Evolutionary conservation across 768 basidiomycete genomes (phyloP).

Genomic region (Tylopilus sp.): DNA sequence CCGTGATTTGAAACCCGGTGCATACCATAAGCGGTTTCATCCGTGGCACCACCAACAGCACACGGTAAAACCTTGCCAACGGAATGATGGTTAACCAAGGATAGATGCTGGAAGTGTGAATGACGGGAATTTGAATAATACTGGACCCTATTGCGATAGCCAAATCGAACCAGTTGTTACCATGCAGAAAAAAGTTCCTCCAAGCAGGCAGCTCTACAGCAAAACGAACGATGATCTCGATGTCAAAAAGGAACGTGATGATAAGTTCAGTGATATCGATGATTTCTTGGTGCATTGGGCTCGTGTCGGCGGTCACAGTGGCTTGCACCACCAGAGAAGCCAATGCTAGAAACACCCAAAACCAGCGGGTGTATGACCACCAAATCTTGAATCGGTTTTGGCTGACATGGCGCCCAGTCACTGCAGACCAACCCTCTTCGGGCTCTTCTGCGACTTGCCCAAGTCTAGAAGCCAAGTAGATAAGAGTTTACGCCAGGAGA

Average conservation of each 20-base stretch:
- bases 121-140: conserved; percentile 81
- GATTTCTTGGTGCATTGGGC: conserved; percentile 40
- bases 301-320: conserved; percentile 53
- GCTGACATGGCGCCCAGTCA: conserved; percentile 41
- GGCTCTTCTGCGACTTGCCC: conserved; percentile 46
- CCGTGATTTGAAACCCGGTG: not conserved
- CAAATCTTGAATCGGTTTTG: conserved; percentile 52
- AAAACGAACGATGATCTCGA: conserved; percentile 81
- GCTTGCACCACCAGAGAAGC: conserved; percentile 72
- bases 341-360: conserved; percentile 76
- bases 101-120: conserved; percentile 62
- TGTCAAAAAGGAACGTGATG: conserved; percentile 80
- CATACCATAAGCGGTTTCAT: conserved; percentile 84
- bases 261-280: conserved; percentile 67
- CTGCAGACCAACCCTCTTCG: conserved; percentile 60
- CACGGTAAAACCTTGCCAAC: conserved; percentile 83
- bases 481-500: not conserved
- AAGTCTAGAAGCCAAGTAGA: conserved; percentile 28
- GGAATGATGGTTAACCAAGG: conserved; percentile 91
- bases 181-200: conserved; percentile 65
- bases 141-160: conserved; percentile 70
- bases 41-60: conserved; percentile 84
- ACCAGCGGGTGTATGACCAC: conserved; percentile 59
- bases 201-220: conserved; percentile 75
- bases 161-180: conserved; percentile 70